Evolutionary conservation across 2,329 filamentous ascomycete genomes (phyloP).

Genomic region (Talaromyces sp.): DNA sequence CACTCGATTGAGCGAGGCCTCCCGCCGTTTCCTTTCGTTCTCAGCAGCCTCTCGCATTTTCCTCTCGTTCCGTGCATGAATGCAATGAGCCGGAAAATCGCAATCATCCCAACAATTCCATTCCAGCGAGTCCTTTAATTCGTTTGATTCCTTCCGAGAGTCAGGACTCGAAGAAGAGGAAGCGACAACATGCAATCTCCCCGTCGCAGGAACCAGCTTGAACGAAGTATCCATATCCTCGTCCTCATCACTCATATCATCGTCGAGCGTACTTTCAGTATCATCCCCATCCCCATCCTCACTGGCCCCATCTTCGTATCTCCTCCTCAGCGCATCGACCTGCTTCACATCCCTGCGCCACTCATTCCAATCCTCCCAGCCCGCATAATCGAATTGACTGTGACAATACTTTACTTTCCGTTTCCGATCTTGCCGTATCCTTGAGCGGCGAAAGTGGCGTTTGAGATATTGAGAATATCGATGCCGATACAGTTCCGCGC

Average conservation of each 20-base stretch:
- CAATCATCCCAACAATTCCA: conserved; percentile 18
- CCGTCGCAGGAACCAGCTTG: not conserved
- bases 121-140: not conserved
- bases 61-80: conserved; percentile 1
- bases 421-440: not conserved
- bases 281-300: conserved; percentile 10
- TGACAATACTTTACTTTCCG: conserved; percentile 33
- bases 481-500: too few relatives aligned
- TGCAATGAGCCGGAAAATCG: conserved; percentile 18
- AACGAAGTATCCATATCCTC: not conserved
- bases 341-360: conserved; percentile 36
- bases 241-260: not conserved
- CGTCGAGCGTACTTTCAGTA: not conserved
- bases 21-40: not conserved
- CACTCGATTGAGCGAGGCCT: not conserved
- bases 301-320: conserved; percentile 18
- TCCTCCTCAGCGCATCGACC: not conserved
- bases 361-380: conserved; percentile 50
- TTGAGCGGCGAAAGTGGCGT: not conserved
- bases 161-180: too few relatives aligned
- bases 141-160: not conserved
- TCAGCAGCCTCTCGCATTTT: not conserved
- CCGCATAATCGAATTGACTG: conserved; percentile 54
- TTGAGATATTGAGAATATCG: not conserved
- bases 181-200: conserved; percentile 6